Percentiles rank a stretch among this genome's conserved stretches.
These are phyloP conservation scores for Physaria fendleri DNA, from an alignment of 345 rosid genomes.

Conservation along the genomic window DNA sequence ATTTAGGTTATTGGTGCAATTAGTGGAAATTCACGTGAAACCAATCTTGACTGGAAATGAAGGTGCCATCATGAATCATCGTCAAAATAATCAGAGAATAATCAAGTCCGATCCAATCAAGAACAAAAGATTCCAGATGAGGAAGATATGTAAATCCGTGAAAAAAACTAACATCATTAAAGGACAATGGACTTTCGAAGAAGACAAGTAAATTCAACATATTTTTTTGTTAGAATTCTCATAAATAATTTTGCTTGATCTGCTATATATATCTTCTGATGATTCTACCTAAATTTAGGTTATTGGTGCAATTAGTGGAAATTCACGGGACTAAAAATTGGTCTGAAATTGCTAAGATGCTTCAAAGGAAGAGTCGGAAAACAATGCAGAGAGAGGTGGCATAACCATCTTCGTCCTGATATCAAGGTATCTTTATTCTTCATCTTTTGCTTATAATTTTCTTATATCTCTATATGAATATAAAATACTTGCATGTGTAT, in stretches of 20 bases:
- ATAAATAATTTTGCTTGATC: neutral
- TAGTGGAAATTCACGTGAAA: slow-evolving; percentile 48
- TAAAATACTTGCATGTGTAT: too few species aligned
- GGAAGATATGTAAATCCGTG: slow-evolving; percentile 10
- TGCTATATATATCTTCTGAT: neutral
- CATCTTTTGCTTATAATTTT: neutral
- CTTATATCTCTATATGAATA: neutral
- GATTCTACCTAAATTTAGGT: slow-evolving; percentile 29
- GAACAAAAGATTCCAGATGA: slow-evolving; percentile 18
- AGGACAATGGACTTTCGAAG: slow-evolving; percentile 67
- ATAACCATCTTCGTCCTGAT: slow-evolving; percentile 84
- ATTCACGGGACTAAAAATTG: slow-evolving; percentile 66
- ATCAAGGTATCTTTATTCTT: slow-evolving; percentile 52
- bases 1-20: slow-evolving; percentile 47
- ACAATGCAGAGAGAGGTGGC: slow-evolving; percentile 99
- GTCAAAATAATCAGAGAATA: neutral
- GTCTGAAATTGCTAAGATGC: slow-evolving; percentile 76
- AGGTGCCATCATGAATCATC: neutral
- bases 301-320: slow-evolving; percentile 55
- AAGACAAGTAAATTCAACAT: slow-evolving; percentile 41
- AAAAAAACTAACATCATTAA: slow-evolving; percentile 39
- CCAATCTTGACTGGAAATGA: neutral
- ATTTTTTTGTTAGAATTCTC: neutral
- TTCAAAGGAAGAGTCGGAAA: slow-evolving; percentile 89
- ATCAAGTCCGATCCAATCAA: slow-evolving; percentile 9